Conservation (phyloP, 495 filamentous ascomycete species). For the Penicillium turbatum region DNA sequence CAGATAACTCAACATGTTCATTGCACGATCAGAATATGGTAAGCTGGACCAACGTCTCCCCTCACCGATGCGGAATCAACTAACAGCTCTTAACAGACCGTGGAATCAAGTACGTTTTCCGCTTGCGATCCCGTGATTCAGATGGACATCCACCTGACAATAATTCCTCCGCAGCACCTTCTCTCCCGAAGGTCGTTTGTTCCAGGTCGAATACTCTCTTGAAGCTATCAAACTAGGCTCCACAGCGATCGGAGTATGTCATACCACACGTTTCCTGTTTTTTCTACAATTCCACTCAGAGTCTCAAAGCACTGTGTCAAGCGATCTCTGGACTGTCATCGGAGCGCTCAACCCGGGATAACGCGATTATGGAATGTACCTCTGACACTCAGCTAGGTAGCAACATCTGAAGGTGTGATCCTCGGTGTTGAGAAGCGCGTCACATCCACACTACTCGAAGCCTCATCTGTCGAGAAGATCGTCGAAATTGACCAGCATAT, state of each 20-base stretch:
- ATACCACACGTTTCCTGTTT: constrained; percentile 8
- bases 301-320: not conserved
- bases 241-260: constrained; percentile 87
- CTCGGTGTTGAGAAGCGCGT: constrained; percentile 99
- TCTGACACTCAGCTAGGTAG: constrained; percentile 53
- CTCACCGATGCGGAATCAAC: constrained; percentile 26
- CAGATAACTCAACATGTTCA: constrained; percentile 77
- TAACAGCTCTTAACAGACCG: constrained; percentile 63
- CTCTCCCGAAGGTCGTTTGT: constrained; percentile 98
- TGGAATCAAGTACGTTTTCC: constrained; percentile 84
- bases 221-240: constrained; percentile 99
- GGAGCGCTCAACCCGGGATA: not conserved
- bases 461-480: constrained; percentile 97
- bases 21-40: constrained; percentile 99
- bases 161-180: constrained; percentile 73
- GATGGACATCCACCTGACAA: constrained; percentile 25
- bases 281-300: not conserved
- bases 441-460: constrained; percentile 93
- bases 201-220: constrained; percentile 99
- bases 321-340: not conserved
- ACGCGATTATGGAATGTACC: not conserved
- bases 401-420: constrained; percentile 88
- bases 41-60: constrained; percentile 36
- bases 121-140: not conserved
- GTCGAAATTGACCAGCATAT: constrained; percentile 99